Base-by-base conservation (phyloP, 2,329 filamentous ascomycete species). In the Aspergillus sergii region DNA sequence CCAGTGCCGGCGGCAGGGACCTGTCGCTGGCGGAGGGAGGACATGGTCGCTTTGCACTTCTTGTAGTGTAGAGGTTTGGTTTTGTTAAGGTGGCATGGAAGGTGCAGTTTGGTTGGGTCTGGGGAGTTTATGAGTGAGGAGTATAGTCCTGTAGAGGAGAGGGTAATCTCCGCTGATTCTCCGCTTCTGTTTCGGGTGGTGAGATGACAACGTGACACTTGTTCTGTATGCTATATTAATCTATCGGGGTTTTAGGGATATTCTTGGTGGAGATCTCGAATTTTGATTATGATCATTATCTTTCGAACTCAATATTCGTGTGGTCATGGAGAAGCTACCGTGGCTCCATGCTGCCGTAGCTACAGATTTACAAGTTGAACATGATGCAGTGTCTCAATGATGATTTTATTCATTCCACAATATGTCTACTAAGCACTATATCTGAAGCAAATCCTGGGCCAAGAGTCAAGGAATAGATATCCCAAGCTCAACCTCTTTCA, bases 1-100 rank as follows among this genome's bases (percentile, higher is more conserved):
- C 23, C 23, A 26, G 32, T 9, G 34, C 34, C 5, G 6, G 64
- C 50, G 46, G 60, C n/a, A 3, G 64, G 63, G 39, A 67, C 62
- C 60, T 69, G 71, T 69, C 75, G 68, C 65, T 75, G 71, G 45
- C 73, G 73, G 10, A 76, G 65, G 66, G 76, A 70, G 23, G 75
- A 71, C 73, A 76, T 73, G 32, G 57, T 59, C 54, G 30, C 23
- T 53, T 57, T 26, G 41, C 14, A n/a, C 21, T 23, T 48, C 28
- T 14, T 48, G 54, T 53, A n/a, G 12, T 28, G 45, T 39, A 41
- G 7, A 41, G 7, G 7, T n/a, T 41, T n/a, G 39, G 39, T 19
- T 41, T 36, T 1, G 34, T 36, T 36, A 14, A 16, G 6, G 12
- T 36, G 6, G 10, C 10, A 34, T 34, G 32, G 32, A 34, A 34